These are phyloP conservation scores for Melocanna baccifera DNA, from an alignment of 176 grass and related monocot genomes.

Conservation along the genomic window DNA sequence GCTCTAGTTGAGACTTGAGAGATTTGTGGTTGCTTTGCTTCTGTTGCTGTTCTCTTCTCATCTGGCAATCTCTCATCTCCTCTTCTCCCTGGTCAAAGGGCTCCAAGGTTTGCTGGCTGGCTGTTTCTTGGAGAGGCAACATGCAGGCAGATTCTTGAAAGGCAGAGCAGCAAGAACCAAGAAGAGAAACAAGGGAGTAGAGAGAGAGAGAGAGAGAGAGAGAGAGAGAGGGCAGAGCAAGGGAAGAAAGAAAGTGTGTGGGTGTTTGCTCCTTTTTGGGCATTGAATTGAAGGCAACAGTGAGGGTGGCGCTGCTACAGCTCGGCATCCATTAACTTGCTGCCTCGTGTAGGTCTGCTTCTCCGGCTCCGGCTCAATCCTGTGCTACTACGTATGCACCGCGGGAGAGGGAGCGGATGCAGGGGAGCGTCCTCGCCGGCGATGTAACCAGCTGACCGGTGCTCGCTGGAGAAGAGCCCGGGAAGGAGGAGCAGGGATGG, in stretches of 20 bases:
- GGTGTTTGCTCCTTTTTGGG: background rate
- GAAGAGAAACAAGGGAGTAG: background rate
- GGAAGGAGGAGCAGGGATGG: slow-evolving; percentile 17
- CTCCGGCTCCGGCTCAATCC: background rate
- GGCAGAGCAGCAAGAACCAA: background rate
- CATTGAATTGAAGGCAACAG: slow-evolving; percentile 5
- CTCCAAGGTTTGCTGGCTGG: slow-evolving; percentile 14
- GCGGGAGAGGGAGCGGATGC: background rate
- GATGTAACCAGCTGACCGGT: slow-evolving; percentile 35
- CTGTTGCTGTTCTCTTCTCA: background rate
- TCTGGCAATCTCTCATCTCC: background rate
- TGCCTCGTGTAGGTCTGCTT: background rate
- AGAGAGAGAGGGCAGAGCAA: background rate
- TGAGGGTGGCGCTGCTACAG: background rate
- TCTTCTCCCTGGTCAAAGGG: background rate
- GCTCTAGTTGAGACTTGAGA: background rate
- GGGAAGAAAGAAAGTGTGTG: background rate
- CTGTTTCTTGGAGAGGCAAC: background rate
- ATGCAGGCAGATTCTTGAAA: background rate
- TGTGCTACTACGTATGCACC: slow-evolving; percentile 6
- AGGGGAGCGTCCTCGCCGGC: background rate
- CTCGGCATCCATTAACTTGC: slow-evolving; percentile 20
- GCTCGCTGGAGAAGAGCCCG: background rate
- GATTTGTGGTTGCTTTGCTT: background rate
- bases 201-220: background rate